Evolutionary conservation across 208 protist species (phyloP).

Genomic region (Acanthamoeba lenticulata): DNA sequence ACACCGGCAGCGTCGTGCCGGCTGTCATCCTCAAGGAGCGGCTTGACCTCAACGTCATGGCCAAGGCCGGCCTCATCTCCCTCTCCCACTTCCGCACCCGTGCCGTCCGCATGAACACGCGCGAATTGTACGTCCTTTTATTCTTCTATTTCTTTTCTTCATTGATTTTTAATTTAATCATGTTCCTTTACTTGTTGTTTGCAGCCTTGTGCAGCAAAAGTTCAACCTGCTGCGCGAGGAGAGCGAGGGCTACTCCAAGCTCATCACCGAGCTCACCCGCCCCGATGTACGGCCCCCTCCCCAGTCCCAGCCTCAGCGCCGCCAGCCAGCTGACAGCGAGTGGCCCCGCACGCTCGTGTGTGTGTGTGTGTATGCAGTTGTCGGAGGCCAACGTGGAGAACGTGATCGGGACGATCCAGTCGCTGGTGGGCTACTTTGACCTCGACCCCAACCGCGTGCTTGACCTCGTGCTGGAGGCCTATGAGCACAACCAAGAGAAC

Average conservation of each 20-base stretch:
- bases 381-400: slow-evolving; percentile 27
- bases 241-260: slow-evolving; percentile 88
- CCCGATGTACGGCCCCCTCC: too few species aligned
- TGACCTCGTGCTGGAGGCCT: slow-evolving; percentile 85
- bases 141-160: neutral
- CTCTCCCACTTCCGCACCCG: neutral
- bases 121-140: slow-evolving; percentile 35
- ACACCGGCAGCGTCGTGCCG: neutral
- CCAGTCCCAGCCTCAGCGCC: too few species aligned
- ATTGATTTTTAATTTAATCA: too few species aligned
- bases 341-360: too few species aligned
- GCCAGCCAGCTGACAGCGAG: neutral
- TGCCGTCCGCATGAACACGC: slow-evolving; percentile 28
- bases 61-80: slow-evolving; percentile 9
- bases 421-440: slow-evolving; percentile 84
- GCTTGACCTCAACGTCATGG: neutral
- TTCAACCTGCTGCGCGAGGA: slow-evolving; percentile 89
- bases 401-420: slow-evolving; percentile 17
- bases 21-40: slow-evolving; percentile 21
- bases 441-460: slow-evolving; percentile 89
- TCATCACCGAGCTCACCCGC: slow-evolving; percentile 82
- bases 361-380: neutral
- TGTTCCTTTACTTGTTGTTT: too few species aligned
- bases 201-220: slow-evolving; percentile 72
- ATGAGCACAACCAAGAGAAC: slow-evolving; percentile 78